Percentiles rank a stretch among this genome's conserved stretches.
Conservation (phyloP, 2,329 filamentous ascomycete genomes). For the Cryphonectria japonica region DNA sequence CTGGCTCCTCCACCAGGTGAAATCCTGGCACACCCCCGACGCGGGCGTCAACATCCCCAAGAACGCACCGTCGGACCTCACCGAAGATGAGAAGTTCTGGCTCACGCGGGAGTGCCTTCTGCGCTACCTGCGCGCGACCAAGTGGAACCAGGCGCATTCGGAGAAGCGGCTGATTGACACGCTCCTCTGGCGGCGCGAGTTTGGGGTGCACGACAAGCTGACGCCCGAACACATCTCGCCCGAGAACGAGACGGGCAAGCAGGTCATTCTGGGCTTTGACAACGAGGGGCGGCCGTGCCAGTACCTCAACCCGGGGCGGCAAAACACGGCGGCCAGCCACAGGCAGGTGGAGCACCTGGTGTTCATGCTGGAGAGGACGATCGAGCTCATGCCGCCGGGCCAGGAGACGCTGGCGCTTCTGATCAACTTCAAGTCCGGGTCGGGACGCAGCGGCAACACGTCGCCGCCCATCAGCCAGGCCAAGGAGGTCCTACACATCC, state of each 20-base stretch:
- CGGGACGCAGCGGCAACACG: slow-evolving; percentile 72
- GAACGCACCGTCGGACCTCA: slow-evolving; percentile 67
- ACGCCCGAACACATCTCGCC: slow-evolving; percentile 86
- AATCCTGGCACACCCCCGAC: slow-evolving; percentile 57
- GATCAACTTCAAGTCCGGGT: slow-evolving; percentile 87
- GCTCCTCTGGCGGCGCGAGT: slow-evolving; percentile 87
- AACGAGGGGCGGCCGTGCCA: slow-evolving; percentile 83
- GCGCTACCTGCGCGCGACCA: slow-evolving; percentile 90
- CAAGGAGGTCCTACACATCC: slow-evolving; percentile 82
- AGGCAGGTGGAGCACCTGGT: slow-evolving; percentile 92
- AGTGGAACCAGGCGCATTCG: slow-evolving; percentile 80
- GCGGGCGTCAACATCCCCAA: slow-evolving; percentile 39
- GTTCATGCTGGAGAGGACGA: slow-evolving; percentile 89
- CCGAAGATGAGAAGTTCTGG: slow-evolving; percentile 83
- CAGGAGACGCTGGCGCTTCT: slow-evolving; percentile 86
- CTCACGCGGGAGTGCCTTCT: slow-evolving; percentile 90
- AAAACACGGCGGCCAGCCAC: slow-evolving; percentile 88
- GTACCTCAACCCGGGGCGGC: slow-evolving; percentile 85
- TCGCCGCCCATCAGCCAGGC: slow-evolving; percentile 75
- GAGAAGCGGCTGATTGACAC: slow-evolving; percentile 80
- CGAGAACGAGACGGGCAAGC: slow-evolving; percentile 97
- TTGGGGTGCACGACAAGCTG: slow-evolving; percentile 72
- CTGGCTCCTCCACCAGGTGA: slow-evolving; percentile 70
- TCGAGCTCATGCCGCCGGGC: slow-evolving; percentile 84
- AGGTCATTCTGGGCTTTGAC: slow-evolving; percentile 87